Conservation (phyloP, 495 filamentous ascomycete genomes). For the Annulohypoxylon stygium region DNA sequence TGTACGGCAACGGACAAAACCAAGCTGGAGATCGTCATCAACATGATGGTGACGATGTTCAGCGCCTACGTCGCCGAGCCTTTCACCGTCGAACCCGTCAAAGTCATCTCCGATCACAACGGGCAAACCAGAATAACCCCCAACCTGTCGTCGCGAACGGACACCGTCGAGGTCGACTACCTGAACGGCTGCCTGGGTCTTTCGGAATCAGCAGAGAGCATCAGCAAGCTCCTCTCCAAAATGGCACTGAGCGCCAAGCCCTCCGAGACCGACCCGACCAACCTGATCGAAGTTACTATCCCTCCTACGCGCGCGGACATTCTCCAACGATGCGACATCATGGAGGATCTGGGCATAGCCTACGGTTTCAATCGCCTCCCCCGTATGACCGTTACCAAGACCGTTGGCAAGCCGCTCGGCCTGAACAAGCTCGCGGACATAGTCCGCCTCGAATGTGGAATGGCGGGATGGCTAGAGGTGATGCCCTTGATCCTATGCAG, state of each 20-base stretch:
- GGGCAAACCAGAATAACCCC: conserved; percentile 81
- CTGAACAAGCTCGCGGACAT: conserved; percentile 97
- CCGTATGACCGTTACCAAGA: conserved; percentile 83
- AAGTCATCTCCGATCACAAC: conserved; percentile 93
- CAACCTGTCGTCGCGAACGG: conserved; percentile 78
- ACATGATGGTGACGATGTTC: conserved; percentile 98
- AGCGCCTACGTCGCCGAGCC: conserved; percentile 87
- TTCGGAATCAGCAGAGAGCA: conserved; percentile 73
- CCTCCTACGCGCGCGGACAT: conserved; percentile 94
- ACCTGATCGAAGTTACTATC: conserved; percentile 79
- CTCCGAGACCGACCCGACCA: conserved; percentile 69
- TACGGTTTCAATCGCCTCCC: conserved; percentile 97
- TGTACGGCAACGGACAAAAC: conserved; percentile 97
- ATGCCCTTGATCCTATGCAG: conserved; percentile 97
- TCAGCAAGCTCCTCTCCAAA: conserved; percentile 81
- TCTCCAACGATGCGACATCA: conserved; percentile 95
- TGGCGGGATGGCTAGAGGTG: conserved; percentile 96
- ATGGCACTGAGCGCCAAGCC: conserved; percentile 88
- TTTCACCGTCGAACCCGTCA: conserved; percentile 93
- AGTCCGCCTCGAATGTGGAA: conserved; percentile 87
- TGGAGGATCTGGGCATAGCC: conserved; percentile 97
- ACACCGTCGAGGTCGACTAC: conserved; percentile 88
- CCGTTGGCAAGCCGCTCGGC: conserved; percentile 85
- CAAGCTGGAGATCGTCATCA: conserved; percentile 95
- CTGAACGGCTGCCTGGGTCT: conserved; percentile 93